These are phyloP conservation scores for Entelexis sorbosivorans DNA, from an alignment of 1,139 yeast genomes.

Conservation along the genomic window DNA sequence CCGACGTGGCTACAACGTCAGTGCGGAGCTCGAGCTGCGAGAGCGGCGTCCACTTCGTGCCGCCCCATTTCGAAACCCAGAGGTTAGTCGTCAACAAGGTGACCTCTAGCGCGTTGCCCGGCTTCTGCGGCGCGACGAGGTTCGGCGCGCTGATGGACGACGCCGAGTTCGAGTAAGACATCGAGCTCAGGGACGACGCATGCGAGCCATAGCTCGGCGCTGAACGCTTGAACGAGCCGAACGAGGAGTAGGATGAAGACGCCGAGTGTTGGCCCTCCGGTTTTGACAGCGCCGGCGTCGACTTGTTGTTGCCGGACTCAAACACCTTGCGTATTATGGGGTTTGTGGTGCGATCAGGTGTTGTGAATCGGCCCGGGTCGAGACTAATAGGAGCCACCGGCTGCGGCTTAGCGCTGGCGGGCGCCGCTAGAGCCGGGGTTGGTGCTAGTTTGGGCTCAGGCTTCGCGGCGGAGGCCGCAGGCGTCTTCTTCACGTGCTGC, in stretches of 20 bases:
- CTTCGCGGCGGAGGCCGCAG: background rate
- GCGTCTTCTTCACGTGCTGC: background rate
- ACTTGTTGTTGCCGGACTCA: constrained; percentile 15
- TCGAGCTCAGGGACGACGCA: constrained; percentile 5
- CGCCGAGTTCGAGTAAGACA: constrained; percentile 9
- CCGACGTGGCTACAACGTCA: constrained; percentile 16
- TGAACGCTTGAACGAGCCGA: constrained; percentile 17
- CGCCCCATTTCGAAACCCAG: constrained; percentile 24
- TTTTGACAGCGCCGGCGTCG: constrained; percentile 6
- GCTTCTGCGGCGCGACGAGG: background rate
- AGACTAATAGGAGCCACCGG: background rate
- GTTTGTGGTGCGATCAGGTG: constrained; percentile 2
- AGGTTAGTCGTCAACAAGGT: constrained; percentile 17
- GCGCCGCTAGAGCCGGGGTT: too few species aligned
- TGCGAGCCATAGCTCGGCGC: constrained; percentile 4
- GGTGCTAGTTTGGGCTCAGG: background rate
- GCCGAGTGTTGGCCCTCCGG: constrained; percentile 10
- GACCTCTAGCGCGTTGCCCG: constrained; percentile 2
- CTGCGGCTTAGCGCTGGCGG: background rate
- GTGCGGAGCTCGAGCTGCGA: constrained; percentile 23
- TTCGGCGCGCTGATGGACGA: constrained; percentile 17
- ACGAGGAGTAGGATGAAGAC: constrained; percentile 18
- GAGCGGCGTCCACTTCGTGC: constrained; percentile 23
- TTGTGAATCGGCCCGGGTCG: background rate
- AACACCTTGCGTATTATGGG: constrained; percentile 9